Percentiles rank a stretch among this genome's conserved stretches.
These are phyloP conservation scores for Candida vartiovaarae DNA, from an alignment of 805 yeast species.

Conservation along the genomic window DNA sequence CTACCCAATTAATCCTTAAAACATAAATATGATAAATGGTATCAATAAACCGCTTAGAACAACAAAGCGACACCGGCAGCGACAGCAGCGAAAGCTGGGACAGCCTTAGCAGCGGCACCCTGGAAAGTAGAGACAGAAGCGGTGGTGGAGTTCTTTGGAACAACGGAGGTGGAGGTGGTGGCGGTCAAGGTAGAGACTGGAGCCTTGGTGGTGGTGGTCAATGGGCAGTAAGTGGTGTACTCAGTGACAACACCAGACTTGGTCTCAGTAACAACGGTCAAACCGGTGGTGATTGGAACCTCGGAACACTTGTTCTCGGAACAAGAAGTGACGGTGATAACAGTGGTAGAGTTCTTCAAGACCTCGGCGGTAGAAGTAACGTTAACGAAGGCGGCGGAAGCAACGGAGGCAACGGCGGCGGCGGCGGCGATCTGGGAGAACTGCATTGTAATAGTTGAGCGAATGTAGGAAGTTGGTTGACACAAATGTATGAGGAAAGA, in stretches of 20 bases:
- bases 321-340: conserved; percentile 28
- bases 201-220: conserved; percentile 8
- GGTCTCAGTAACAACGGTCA: conserved; percentile 21
- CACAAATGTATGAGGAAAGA: conserved; percentile 19
- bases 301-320: conserved; percentile 15
- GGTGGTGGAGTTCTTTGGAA: conserved; percentile 6
- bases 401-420: conserved; percentile 23
- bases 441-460: conserved; percentile 27
- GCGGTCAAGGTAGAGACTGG: conserved; percentile 11
- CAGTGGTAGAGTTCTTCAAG: conserved; percentile 21
- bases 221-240: conserved; percentile 22
- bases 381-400: conserved; percentile 23
- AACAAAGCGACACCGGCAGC: conserved; percentile 44
- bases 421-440: conserved; percentile 26
- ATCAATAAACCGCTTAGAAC: conserved; percentile 28
- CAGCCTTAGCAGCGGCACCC: conserved; percentile 39
- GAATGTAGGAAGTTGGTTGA: conserved; percentile 23
- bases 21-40: conserved; percentile 14
- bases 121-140: conserved; percentile 26
- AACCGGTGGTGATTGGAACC: conserved; percentile 23
- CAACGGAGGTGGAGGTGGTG: conserved; percentile 11
- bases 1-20: conserved; percentile 9
- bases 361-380: conserved; percentile 24
- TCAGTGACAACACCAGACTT: conserved; percentile 17
- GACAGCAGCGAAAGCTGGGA: conserved; percentile 42